Evolutionary conservation across 345 rosid genomes (phyloP).

Genomic region (Linum usitatissimum): DNA sequence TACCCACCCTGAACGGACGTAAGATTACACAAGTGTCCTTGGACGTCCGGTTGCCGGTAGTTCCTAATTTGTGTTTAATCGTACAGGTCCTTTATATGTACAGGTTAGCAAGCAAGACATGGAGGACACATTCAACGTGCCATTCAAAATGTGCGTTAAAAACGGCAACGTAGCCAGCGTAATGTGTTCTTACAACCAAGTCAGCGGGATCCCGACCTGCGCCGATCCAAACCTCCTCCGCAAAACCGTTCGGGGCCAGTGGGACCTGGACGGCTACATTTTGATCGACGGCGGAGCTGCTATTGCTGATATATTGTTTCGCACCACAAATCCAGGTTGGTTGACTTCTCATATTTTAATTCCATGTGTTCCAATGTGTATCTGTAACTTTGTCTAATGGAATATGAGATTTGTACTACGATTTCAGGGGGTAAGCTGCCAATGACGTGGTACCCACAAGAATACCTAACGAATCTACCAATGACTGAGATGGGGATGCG

Average conservation of each 20-base stretch:
- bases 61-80: no score
- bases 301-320: slow-evolving; percentile 20
- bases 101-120: slow-evolving; percentile 90
- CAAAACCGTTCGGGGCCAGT: slow-evolving; percentile 74
- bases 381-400: background rate
- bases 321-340: slow-evolving; percentile 20
- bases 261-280: slow-evolving; percentile 88
- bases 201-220: slow-evolving; percentile 89
- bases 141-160: slow-evolving; percentile 73
- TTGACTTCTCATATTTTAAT: background rate
- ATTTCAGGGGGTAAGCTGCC: slow-evolving; percentile 25
- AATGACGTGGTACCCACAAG: slow-evolving; percentile 30
- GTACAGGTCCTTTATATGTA: background rate
- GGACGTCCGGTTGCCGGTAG: no score
- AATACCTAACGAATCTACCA: slow-evolving; percentile 18
- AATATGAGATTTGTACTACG: background rate
- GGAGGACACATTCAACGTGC: slow-evolving; percentile 78
- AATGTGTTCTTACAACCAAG: slow-evolving; percentile 97
- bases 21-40: no score
- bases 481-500: slow-evolving; percentile 27
- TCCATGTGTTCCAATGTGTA: background rate
- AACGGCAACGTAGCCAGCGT: slow-evolving; percentile 90
- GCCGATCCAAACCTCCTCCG: slow-evolving; percentile 75
- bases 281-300: slow-evolving; percentile 40
- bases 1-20: no score